A percentile compares a stretch with the other conserved stretches of the same genome.
These are phyloP conservation scores for Planoprotostelium fungivorum DNA, from an alignment of 78 protist species.

Conservation along the genomic window DNA sequence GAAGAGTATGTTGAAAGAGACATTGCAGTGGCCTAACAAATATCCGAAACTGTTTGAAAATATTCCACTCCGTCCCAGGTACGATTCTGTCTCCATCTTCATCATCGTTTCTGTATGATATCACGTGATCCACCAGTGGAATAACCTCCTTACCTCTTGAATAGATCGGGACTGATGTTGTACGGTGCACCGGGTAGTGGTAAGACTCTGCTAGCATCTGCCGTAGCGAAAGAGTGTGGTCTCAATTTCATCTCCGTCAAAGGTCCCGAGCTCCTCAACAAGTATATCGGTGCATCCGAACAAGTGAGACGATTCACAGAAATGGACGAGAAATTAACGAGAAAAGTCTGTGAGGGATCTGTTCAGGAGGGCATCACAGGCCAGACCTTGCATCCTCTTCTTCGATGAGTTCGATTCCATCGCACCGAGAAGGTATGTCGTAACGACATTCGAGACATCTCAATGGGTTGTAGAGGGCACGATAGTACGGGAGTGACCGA, in stretches of 20 bases:
- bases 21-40: constrained; percentile 67
- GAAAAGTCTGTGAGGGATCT: constrained; percentile 54
- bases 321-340: too few species aligned
- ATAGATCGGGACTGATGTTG: constrained; percentile 74
- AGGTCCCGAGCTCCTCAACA: constrained; percentile 96
- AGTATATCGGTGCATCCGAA: constrained; percentile 91
- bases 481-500: constrained; percentile 90
- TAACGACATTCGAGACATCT: not conserved
- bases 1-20: constrained; percentile 52
- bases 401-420: constrained; percentile 93
- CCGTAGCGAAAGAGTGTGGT: constrained; percentile 81
- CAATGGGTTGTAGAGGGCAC: constrained; percentile 41
- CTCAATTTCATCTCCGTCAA: constrained; percentile 77
- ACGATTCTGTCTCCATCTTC: too few species aligned
- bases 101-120: constrained; percentile 5
- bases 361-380: constrained; percentile 81
- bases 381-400: constrained; percentile 90
- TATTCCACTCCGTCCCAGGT: constrained; percentile 52
- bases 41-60: constrained; percentile 60
- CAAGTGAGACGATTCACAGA: constrained; percentile 16
- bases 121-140: not conserved
- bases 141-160: not conserved
- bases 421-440: constrained; percentile 63
- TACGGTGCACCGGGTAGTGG: constrained; percentile 95
- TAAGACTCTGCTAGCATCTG: constrained; percentile 78